Evolutionary conservation across 306 rosid species (phyloP).

Genomic region (Morella rubra): DNA sequence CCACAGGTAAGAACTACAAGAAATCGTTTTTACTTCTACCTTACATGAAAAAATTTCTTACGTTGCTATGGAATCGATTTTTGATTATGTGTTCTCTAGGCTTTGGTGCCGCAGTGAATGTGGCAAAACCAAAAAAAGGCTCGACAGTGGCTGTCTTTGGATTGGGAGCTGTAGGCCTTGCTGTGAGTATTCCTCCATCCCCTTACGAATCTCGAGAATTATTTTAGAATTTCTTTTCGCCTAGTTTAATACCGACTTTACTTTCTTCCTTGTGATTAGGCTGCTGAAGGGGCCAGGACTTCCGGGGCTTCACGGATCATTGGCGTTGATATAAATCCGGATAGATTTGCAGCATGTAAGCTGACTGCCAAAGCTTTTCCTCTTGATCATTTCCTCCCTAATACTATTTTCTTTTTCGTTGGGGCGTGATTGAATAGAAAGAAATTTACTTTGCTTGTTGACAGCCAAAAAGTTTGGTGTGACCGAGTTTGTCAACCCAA

Average conservation of each 20-base stretch:
- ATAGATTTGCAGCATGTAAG: constrained; percentile 69
- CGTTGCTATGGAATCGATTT: background rate
- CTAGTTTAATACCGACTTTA: background rate
- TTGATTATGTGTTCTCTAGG: constrained; percentile 38
- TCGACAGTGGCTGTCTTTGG: constrained; percentile 84
- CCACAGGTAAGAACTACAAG: constrained; percentile 55
- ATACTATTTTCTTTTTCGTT: background rate
- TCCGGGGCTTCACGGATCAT: constrained; percentile 76
- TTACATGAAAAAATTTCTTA: too few species aligned
- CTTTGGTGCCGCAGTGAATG: constrained; percentile 83
- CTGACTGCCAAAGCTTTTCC: background rate
- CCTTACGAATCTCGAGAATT: background rate
- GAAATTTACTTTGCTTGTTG: constrained; percentile 5
- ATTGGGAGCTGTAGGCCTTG: constrained; percentile 91
- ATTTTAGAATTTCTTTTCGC: background rate
- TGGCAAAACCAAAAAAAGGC: constrained; percentile 83
- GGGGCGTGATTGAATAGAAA: background rate
- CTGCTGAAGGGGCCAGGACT: constrained; percentile 89
- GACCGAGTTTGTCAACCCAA: constrained; percentile 85
- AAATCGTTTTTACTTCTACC: too few species aligned
- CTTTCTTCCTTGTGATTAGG: constrained; percentile 35
- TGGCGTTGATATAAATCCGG: constrained; percentile 73
- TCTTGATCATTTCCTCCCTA: background rate
- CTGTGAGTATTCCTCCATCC: constrained; percentile 46
- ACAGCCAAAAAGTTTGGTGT: constrained; percentile 89